phyloP scores from a whole-genome alignment of 495 filamentous ascomycete genomes.

The Wilcoxina mikolae region DNA sequence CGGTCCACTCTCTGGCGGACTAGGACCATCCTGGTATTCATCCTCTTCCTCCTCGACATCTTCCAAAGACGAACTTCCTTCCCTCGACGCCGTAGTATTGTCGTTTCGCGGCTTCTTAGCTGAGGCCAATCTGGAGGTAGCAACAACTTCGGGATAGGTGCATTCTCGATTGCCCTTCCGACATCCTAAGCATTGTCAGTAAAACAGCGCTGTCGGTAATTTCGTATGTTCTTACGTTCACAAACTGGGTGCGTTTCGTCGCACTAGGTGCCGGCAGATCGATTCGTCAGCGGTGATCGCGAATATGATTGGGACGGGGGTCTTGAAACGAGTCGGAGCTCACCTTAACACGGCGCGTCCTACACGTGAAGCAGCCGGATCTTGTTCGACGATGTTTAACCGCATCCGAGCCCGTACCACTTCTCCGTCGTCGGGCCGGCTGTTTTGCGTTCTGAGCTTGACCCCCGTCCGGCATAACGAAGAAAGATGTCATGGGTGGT shows the following conservation, averaged over 20 bases:
- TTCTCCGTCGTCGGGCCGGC: conserved; percentile 40
- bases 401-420: conserved; percentile 50
- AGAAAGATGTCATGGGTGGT: background rate
- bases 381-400: conserved; percentile 89
- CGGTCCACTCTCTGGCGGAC: conserved; percentile 14
- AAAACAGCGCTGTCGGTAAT: background rate
- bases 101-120: conserved; percentile 20
- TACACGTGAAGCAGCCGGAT: conserved; percentile 89
- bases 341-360: conserved; percentile 81
- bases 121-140: conserved; percentile 16
- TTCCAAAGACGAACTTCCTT: conserved; percentile 28
- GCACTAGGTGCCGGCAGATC: conserved; percentile 42
- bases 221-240: conserved; percentile 43
- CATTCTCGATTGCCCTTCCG: conserved; percentile 29
- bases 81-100: conserved; percentile 15
- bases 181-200: conserved; percentile 22
- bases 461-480: background rate
- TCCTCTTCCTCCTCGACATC: conserved; percentile 29
- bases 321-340: conserved; percentile 9
- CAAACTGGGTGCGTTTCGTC: conserved; percentile 77
- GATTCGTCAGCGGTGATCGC: conserved; percentile 1
- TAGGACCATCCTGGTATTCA: conserved; percentile 20
- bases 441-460: background rate
- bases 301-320: conserved; percentile 11
- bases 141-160: conserved; percentile 27